A percentile compares a stretch with the other conserved stretches of the same genome.
Evolutionary conservation across 768 basidiomycete genomes (phyloP).

Genomic region (Mycena rebaudengoi): DNA sequence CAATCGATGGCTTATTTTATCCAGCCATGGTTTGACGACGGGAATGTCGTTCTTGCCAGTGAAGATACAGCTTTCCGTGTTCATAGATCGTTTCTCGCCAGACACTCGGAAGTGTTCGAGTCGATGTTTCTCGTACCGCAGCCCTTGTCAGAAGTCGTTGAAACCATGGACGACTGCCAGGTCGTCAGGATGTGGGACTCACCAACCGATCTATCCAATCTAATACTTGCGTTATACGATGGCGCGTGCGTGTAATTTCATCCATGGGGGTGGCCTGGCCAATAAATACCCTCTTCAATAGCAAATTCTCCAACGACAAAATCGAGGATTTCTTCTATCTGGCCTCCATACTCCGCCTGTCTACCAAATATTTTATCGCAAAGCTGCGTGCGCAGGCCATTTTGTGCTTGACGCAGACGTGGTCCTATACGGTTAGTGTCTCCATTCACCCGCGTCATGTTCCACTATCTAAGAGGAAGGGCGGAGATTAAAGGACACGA

Average conservation of each 20-base stretch:
- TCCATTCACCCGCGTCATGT: too few relatives aligned
- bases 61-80: conserved; percentile 58
- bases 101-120: conserved; percentile 66
- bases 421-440: too few relatives aligned
- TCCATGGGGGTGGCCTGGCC: too few relatives aligned
- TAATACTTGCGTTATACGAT: conserved; percentile 65
- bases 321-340: conserved; percentile 63
- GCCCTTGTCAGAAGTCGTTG: conserved; percentile 37
- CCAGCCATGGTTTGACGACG: conserved; percentile 69
- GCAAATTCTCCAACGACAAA: conserved; percentile 47
- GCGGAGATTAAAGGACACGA: conserved; percentile 67
- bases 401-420: conserved; percentile 49
- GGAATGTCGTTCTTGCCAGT: conserved; percentile 61
- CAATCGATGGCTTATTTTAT: too few relatives aligned
- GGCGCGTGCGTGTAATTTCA: conserved; percentile 53
- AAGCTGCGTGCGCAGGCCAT: conserved; percentile 61
- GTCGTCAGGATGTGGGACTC: conserved; percentile 62
- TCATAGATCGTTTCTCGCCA: conserved; percentile 47
- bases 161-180: conserved; percentile 55
- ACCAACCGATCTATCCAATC: conserved; percentile 55
- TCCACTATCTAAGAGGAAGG: too few relatives aligned
- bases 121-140: conserved; percentile 63
- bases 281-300: too few relatives aligned
- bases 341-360: conserved; percentile 64
- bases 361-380: conserved; percentile 67